These are phyloP conservation scores for Avena insularis DNA, from an alignment of 176 grass and related monocot genomes.

Conservation along the genomic window DNA sequence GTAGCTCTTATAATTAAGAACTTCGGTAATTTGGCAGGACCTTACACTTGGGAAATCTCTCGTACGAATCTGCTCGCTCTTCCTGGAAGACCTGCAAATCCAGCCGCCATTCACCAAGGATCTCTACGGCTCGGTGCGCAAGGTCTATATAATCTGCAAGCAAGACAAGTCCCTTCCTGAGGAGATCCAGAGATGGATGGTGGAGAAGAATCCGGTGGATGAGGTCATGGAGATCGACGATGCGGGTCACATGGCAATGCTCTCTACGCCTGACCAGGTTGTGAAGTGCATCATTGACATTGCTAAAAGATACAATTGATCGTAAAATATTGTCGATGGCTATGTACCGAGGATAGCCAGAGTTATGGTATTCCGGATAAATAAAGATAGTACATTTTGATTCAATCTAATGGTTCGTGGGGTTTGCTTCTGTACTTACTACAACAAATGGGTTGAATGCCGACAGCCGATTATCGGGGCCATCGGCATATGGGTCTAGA, in stretches of 20 bases:
- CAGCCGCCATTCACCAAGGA: conserved; percentile 32
- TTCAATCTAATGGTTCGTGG: no score
- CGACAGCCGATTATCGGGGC: no score
- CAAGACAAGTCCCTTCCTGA: conserved; percentile 35
- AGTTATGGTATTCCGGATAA: no score
- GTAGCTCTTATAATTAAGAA: background rate
- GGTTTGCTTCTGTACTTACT: no score
- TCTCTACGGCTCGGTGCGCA: conserved; percentile 48
- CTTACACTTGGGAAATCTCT: conserved; percentile 52
- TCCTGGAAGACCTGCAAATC: conserved; percentile 47
- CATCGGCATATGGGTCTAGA: no score
- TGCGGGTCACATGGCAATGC: conserved; percentile 71
- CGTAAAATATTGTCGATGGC: no score
- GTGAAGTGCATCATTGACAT: conserved; percentile 36
- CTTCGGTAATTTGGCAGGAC: conserved; percentile 44
- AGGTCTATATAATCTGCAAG: conserved; percentile 50
- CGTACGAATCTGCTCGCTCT: conserved; percentile 45
- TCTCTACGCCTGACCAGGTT: conserved; percentile 46
- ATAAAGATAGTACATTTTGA: no score
- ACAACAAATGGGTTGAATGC: no score
- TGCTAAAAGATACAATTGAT: conserved; percentile 1
- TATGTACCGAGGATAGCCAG: no score
- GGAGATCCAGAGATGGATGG: conserved; percentile 48
- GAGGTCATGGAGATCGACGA: conserved; percentile 49
- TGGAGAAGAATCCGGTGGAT: conserved; percentile 31